Conservation (phyloP, 495 filamentous ascomycete species). For the Neurospora sp. region DNA sequence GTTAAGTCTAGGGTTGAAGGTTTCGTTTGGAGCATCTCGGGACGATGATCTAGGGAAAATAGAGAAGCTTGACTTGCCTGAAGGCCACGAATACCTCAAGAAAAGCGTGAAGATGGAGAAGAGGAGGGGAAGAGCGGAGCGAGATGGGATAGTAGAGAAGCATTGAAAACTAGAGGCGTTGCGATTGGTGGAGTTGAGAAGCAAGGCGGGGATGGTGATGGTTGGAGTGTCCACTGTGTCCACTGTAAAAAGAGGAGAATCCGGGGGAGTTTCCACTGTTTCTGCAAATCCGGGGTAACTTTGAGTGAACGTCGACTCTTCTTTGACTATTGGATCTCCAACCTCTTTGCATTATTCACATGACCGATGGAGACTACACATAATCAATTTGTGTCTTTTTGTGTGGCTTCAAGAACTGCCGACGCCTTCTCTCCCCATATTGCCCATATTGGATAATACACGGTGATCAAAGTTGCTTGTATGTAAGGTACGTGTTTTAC, state of each 20-base stretch:
- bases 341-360: neutral
- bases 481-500: neutral
- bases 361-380: neutral
- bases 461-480: neutral
- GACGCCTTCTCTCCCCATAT: neutral
- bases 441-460: neutral
- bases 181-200: neutral
- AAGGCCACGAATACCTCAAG: neutral
- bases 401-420: neutral
- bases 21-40: neutral
- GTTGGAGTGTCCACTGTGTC: neutral
- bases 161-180: neutral
- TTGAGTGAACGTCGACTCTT: neutral
- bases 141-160: neutral
- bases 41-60: neutral
- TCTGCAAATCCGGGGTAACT: neutral
- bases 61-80: neutral
- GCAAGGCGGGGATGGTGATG: neutral
- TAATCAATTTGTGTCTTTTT: neutral
- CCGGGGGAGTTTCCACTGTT: neutral
- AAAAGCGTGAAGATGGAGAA: neutral
- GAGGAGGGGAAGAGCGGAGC: neutral
- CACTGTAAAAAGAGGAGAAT: neutral
- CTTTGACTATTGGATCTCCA: neutral
- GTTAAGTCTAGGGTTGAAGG: neutral